phyloP scores from a whole-genome alignment of 2,329 filamentous ascomycete species.

The Hypoxylon sp. region DNA sequence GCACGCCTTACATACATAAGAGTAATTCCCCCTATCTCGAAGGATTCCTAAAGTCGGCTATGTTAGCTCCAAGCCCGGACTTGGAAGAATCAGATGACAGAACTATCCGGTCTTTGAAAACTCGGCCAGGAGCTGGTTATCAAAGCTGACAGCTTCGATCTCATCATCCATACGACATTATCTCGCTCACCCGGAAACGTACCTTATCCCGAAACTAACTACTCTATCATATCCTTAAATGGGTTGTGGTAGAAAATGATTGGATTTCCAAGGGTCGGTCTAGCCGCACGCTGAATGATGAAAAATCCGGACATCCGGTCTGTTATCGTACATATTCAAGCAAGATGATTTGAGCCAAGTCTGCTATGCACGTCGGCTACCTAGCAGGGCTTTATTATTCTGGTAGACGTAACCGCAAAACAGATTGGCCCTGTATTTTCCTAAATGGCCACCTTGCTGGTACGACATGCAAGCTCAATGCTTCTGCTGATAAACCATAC shows the following conservation, averaged over 20 bases:
- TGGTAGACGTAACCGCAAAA: constrained; percentile 15
- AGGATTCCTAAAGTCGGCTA: constrained; percentile 17
- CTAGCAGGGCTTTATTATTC: constrained; percentile 36
- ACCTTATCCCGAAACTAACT: constrained; percentile 17
- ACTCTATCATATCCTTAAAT: constrained; percentile 20
- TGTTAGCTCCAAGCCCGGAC: constrained; percentile 13
- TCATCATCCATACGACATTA: constrained; percentile 18
- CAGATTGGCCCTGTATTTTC: constrained; percentile 2
- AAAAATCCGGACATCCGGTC: constrained; percentile 47
- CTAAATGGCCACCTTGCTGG: constrained; percentile 20
- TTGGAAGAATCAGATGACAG: not conserved
- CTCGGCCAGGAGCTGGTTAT: constrained; percentile 5
- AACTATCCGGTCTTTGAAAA: constrained; percentile 1
- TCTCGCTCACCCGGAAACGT: constrained; percentile 27
- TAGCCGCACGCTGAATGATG: constrained; percentile 21
- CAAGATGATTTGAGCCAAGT: constrained; percentile 32
- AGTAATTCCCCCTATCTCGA: constrained; percentile 13
- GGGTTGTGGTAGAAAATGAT: constrained; percentile 20
- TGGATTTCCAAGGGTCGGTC: constrained; percentile 26
- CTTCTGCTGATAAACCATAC: constrained; percentile 13
- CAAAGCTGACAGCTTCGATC: constrained; percentile 25
- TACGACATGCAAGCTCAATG: constrained; percentile 25
- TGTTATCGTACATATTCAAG: constrained; percentile 43
- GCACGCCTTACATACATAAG: not conserved
- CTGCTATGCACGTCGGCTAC: constrained; percentile 26